Evolutionary conservation across 192 early-diverging fungal species (phyloP), one percentile per base, ranked within the genome.

Genomic region (Globomyces pollinis-pini): DNA sequence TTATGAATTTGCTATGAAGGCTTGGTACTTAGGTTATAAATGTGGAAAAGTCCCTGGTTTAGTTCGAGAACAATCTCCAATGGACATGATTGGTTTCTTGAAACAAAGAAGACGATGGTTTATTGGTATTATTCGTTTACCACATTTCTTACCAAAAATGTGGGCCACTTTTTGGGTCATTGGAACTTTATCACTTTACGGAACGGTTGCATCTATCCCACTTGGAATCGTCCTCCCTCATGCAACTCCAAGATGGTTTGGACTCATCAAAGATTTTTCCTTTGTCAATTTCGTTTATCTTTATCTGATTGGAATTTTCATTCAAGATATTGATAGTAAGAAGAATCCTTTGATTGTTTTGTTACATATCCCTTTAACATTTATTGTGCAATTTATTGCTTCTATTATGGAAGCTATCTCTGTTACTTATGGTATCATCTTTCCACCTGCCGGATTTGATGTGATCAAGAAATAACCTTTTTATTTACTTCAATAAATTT

Each of bases 51-150:
- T 80, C 13, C 68, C 72, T 38, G 78, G 66, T 4, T 50, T 80
- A 24, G 63, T 80, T 15, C 71, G 78, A 13, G 78, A 80, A 59
- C 78, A 80, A 57, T 70, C 66, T n/a, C 78, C 78, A 18, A 36
- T 68, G 50, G 69, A 68, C 49, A 41, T 77, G 28, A 77, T 77
- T 34, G 74, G 68, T 45, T 80, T 80, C 61, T 42, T 80, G 47
- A 80, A 80, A 55, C 78, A 80, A 44, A 63, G 78, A n/a, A 66
- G 76, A 31, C 47, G 78, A 5, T 78, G 76, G 76, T 80, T 68
- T 58, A 73, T 80, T 34, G 78, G 78, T 43, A 80, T 80, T 49
- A 61, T 72, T 29, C 68, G 78, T 29, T 72, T 80, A 24, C 69
- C 66, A 2, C 59, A 57, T 36, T 75, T 80, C 57, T 65, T 77